Conservation (phyloP, 75 land plant genomes). For the Adiantum capillusveneris region DNA sequence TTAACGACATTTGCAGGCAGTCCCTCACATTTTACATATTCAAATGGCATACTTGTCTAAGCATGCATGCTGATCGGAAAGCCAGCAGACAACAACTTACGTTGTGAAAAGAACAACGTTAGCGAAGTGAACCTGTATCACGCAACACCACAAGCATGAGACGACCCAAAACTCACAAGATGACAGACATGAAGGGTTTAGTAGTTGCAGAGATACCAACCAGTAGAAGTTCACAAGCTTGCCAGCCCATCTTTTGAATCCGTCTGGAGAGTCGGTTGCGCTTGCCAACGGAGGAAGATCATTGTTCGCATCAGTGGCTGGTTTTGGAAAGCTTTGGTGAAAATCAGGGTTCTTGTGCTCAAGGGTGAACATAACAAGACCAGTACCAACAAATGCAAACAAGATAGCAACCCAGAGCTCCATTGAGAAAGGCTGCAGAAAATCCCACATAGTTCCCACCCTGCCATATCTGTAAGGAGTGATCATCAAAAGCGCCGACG, state of each 20-base stretch:
- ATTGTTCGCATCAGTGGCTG: background rate
- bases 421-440: background rate
- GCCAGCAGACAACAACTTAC: conserved; percentile 3
- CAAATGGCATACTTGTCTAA: background rate
- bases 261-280: background rate
- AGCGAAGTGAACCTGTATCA: conserved; percentile 9
- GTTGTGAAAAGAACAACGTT: conserved; percentile 13
- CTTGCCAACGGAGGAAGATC: background rate
- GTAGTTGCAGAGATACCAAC: background rate
- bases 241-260: background rate
- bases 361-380: background rate
- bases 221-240: background rate
- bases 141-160: background rate
- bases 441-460: background rate
- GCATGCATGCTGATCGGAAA: background rate
- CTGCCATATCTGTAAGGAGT: background rate
- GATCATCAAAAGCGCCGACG: conserved; percentile 12
- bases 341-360: background rate
- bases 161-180: background rate
- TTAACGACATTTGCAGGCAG: too few relatives aligned
- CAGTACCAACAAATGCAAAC: background rate
- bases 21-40: too few relatives aligned
- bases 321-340: background rate
- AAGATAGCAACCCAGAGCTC: background rate
- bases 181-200: background rate